These are phyloP conservation scores for Pleurotus platypus DNA, from an alignment of 768 basidiomycete species.

Conservation along the genomic window DNA sequence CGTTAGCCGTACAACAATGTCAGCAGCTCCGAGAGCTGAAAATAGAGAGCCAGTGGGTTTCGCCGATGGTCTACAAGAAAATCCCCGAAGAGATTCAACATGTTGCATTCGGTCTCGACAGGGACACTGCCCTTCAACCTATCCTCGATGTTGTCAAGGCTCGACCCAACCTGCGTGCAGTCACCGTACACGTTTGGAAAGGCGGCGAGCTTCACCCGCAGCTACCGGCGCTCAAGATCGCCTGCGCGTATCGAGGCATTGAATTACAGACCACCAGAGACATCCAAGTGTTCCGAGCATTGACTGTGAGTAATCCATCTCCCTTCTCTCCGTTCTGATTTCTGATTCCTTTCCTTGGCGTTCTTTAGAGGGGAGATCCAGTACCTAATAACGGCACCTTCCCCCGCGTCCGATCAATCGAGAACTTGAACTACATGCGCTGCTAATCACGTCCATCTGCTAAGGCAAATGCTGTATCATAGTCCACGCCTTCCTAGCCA, in stretches of 20 bases:
- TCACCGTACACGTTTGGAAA: slow-evolving; percentile 55
- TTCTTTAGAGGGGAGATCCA: slow-evolving; percentile 19
- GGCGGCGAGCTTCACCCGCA: slow-evolving; percentile 47
- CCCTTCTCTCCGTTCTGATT: slow-evolving; percentile 11
- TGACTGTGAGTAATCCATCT: slow-evolving; percentile 36
- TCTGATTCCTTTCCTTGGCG: slow-evolving; percentile 8
- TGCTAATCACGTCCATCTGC: slow-evolving; percentile 2
- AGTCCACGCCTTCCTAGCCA: background rate
- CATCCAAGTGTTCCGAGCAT: slow-evolving; percentile 47
- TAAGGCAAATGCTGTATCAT: background rate
- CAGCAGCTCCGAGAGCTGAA: slow-evolving; percentile 47
- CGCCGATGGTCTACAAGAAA: slow-evolving; percentile 40
- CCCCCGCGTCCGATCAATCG: slow-evolving; percentile 14
- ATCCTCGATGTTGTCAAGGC: slow-evolving; percentile 52
- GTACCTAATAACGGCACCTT: slow-evolving; percentile 12
- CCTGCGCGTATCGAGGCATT: slow-evolving; percentile 61
- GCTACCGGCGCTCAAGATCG: slow-evolving; percentile 54
- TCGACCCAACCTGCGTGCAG: slow-evolving; percentile 35
- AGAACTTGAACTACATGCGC: slow-evolving; percentile 13
- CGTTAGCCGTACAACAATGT: slow-evolving; percentile 44
- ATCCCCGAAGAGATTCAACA: slow-evolving; percentile 50
- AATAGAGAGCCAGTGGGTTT: slow-evolving; percentile 51
- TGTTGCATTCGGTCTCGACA: slow-evolving; percentile 59
- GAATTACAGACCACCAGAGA: slow-evolving; percentile 48
- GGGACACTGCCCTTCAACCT: slow-evolving; percentile 49